Evolutionary conservation across 1,139 yeast species (phyloP), one percentile per base, ranked within the genome.

Genomic region (Debaryomyces coudertii): DNA sequence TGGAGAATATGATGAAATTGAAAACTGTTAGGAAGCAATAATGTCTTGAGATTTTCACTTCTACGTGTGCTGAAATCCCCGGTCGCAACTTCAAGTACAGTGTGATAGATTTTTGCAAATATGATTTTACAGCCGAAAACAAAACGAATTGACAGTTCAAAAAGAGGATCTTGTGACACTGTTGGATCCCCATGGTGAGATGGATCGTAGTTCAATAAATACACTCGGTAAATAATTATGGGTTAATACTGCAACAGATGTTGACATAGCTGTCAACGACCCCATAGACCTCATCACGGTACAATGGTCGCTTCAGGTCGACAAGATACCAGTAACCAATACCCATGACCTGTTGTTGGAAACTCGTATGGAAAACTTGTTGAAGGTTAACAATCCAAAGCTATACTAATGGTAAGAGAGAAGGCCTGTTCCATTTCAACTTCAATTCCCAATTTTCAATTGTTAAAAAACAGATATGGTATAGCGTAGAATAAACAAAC

Each of bases 191-290:
- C 69, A 66, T 6, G 69, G 70, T 3, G 66, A 69, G 79, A 1
- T 74, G 79, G 79, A 51, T 74, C 4, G 55, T 72, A 47, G 79
- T 73, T 36, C 73, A 74, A 50, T 71, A 63, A 43, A 65, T 74
- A 46, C 78, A 74, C 49, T 65, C 66, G 47, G 51, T 74, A 30
- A 51, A 54, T 8, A 51, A 54, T 5, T 73, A 75, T 2, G 79
- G 79, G 0, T 53, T 74, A 31, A 68, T 74, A 4, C 79, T 78
- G 75, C 77, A 1, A 57, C 63, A 27, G 73, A 73, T 50, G 75
- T 71, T n/a, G 77, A 72, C 47, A 73, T 74, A 38, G 77, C 75
- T n/a, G 63, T 72, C 22, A 73, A 73, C 50, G 78, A 73, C 53
- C 52, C 63, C 8, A 52, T 56, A 9, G 63, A 69, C 45, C 79